Percentiles rank a stretch among this genome's conserved stretches.
These are phyloP conservation scores for Magnolia officinalis DNA, from an alignment of 164 flowering plant genomes.

Conservation along the genomic window DNA sequence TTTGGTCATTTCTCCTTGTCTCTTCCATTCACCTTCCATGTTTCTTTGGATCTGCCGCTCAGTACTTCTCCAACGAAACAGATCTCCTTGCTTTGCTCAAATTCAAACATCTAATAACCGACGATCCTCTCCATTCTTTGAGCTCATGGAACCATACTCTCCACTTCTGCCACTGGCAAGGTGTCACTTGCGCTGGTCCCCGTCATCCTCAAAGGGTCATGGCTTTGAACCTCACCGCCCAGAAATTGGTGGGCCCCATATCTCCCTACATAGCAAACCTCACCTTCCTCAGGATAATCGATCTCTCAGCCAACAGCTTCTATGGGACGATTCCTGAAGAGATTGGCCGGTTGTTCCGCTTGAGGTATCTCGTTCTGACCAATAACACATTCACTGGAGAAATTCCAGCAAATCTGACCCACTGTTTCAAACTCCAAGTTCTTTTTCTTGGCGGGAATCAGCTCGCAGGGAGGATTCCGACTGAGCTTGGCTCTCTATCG, in stretches of 20 bases:
- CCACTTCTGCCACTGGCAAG: constrained; percentile 15
- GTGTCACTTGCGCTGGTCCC: constrained; percentile 20
- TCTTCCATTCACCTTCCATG: background rate
- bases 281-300: constrained; percentile 34
- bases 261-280: constrained; percentile 40
- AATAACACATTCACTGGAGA: constrained; percentile 29
- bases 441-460: background rate
- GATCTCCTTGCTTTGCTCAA: constrained; percentile 11
- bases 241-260: constrained; percentile 21
- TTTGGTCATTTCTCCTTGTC: background rate
- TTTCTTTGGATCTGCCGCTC: background rate
- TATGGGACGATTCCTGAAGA: constrained; percentile 29
- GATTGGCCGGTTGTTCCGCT: constrained; percentile 26
- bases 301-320: constrained; percentile 31
- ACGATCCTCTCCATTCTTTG: constrained; percentile 11
- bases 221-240: constrained; percentile 21
- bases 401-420: constrained; percentile 29
- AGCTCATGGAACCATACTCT: constrained; percentile 15
- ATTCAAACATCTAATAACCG: constrained; percentile 11
- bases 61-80: background rate
- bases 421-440: constrained; percentile 9
- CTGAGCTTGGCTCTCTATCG: background rate
- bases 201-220: constrained; percentile 17
- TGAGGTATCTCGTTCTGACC: constrained; percentile 30
- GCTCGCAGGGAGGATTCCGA: background rate